A percentile compares a stretch with the other conserved stretches of the same genome.
These are phyloP conservation scores for Salix koriyanagi DNA, from an alignment of 345 rosid species.

Conservation along the genomic window DNA sequence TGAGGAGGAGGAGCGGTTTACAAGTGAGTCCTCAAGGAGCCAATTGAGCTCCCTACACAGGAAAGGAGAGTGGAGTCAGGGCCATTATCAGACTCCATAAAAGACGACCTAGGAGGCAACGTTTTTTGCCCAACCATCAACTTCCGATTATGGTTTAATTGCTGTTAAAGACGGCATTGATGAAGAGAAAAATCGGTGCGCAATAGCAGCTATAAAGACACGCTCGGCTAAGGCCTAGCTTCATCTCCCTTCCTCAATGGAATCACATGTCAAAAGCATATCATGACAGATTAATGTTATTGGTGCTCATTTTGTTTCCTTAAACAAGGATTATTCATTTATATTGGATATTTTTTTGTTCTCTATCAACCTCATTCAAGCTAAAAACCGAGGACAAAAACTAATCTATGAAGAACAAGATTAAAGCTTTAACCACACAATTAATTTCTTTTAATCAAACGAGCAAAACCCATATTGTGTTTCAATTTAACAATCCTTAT, in stretches of 20 bases:
- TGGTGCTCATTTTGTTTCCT: neutral
- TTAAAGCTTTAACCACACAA: neutral
- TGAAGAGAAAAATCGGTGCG: constrained; percentile 17
- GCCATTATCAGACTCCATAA: constrained; percentile 44
- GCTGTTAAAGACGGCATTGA: constrained; percentile 1
- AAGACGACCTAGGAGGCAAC: constrained; percentile 55
- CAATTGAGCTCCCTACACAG: constrained; percentile 73
- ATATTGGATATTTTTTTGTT: neutral
- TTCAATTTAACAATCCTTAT: neutral
- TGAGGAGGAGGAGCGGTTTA: constrained; percentile 24
- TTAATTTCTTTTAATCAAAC: neutral
- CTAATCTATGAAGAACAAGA: neutral
- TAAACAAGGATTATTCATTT: neutral
- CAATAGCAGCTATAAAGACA: neutral
- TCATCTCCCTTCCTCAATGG: constrained; percentile 6
- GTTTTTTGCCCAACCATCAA: constrained; percentile 53
- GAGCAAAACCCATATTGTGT: neutral
- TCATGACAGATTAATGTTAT: neutral
- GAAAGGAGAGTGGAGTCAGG: constrained; percentile 54
- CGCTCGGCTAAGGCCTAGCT: constrained; percentile 1
- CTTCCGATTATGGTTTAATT: constrained; percentile 12
- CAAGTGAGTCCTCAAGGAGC: constrained; percentile 67
- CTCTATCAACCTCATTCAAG: neutral
- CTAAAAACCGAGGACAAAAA: neutral
- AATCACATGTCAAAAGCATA: neutral